Evolutionary conservation across 345 rosid genomes (phyloP), one percentile per base, ranked within the genome.

Genomic region (Crucihimalaya himalaica): DNA sequence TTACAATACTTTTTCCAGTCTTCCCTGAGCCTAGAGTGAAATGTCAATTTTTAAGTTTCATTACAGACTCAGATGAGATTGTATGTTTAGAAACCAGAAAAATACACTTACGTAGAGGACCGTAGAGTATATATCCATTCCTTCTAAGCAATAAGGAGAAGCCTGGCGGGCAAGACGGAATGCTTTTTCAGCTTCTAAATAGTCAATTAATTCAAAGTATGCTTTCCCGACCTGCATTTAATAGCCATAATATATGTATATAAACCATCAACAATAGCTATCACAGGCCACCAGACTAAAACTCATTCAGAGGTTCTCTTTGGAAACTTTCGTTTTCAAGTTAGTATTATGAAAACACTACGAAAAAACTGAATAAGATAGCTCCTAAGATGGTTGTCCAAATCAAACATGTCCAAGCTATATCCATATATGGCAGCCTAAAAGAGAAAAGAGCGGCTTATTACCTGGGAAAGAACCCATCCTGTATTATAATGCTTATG

Each of bases 401-500:
- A 50, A 35, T 47, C 11, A 56, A 16, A 25, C 64, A 55, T 60
- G 66, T 27, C 32, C 39, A 57, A 59, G 63, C 53, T 63, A 62
- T 18, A 37, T 39, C 20, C 23, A 63, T 23, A 64, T 32, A 60
- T 53, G 50, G 18, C 63, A 66, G 39, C 10, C 32, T 65, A 72
- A 50, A 59, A 66, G 47, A 72, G 62, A 72, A 62, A 48, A 66
- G 69, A 50, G 46, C 53, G 46, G 23, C 64, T 61, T 21, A 19
- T 68, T 35, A 95, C 99, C 98, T 90, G 98, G 63, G 91, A 86
- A 81, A 95, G 94, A 77, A 95, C 97, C 99, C 99, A 95, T 59
- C 94, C 89, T 34, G 99, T 92, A 70, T 83, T 90, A 81, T 92
- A 90, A 81, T 95, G 98, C 83, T 81, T 90, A 74, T 79, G 85